A percentile compares a stretch with the other conserved stretches of the same genome.
Evolutionary conservation across 2,329 filamentous ascomycete genomes (phyloP).

Genomic region (Alternaria burnsii): DNA sequence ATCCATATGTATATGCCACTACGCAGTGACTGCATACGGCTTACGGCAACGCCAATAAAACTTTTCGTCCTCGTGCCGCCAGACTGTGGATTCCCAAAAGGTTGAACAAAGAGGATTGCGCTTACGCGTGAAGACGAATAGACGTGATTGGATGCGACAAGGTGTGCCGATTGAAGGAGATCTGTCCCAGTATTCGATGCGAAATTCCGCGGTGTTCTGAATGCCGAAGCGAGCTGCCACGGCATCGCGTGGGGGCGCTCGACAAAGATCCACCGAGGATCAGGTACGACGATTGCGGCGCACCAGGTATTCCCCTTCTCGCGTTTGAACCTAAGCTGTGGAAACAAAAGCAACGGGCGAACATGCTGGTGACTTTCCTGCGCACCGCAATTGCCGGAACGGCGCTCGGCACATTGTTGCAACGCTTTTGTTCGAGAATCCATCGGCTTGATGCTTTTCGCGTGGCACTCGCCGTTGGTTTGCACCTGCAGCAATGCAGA

Average conservation of each 20-base stretch:
- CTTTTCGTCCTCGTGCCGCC: conserved; percentile 32
- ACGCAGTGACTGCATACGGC: conserved; percentile 24
- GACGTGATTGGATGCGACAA: neutral
- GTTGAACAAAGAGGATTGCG: neutral
- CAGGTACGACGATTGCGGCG: conserved; percentile 43
- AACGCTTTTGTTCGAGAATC: conserved; percentile 10
- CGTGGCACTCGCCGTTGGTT: neutral
- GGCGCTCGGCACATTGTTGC: conserved; percentile 22
- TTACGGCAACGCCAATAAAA: conserved; percentile 30
- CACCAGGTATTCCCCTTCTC: conserved; percentile 25
- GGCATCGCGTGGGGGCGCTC: conserved; percentile 40
- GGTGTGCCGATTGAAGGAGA: conserved; percentile 8
- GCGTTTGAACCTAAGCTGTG: conserved; percentile 30
- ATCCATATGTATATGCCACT: conserved; percentile 5
- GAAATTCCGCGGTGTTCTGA: conserved; percentile 15
- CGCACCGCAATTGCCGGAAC: conserved; percentile 32
- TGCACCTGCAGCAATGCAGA: conserved; percentile 6
- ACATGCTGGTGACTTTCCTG: conserved; percentile 31
- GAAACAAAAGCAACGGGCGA: conserved; percentile 40
- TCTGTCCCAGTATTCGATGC: neutral
- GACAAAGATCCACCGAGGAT: conserved; percentile 32
- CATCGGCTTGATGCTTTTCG: neutral
- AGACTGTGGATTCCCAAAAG: conserved; percentile 7
- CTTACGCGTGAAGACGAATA: neutral
- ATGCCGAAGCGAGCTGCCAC: conserved; percentile 24